phyloP scores from a whole-genome alignment of 1,284 basidiomycete genomes.

The Ganoderma sp. region DNA sequence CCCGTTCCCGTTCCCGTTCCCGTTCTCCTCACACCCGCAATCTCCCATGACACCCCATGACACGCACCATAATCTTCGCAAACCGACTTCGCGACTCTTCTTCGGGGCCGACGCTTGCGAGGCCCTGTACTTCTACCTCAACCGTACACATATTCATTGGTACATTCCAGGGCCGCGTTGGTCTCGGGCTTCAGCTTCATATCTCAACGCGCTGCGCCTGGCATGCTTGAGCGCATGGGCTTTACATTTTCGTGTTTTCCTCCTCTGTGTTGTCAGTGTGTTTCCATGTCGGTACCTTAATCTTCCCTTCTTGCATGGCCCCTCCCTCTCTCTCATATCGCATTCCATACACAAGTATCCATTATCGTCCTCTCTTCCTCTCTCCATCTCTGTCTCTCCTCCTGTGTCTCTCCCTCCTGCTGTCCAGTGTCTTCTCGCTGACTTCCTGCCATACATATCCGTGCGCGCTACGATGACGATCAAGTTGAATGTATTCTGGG shows the following conservation, averaged over 20 bases:
- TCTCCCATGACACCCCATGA: not conserved
- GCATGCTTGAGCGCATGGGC: not conserved
- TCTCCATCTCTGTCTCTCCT: conserved; percentile 5
- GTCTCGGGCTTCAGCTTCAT: conserved; percentile 18
- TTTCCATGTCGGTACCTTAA: conserved; percentile 20
- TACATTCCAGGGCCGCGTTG: conserved; percentile 18
- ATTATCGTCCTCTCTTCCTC: conserved; percentile 1
- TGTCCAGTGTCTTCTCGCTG: conserved; percentile 5
- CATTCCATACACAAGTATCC: conserved; percentile 25
- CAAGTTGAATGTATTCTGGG: conserved; percentile 4
- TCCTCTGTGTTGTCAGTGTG: conserved; percentile 3
- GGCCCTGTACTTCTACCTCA: conserved; percentile 29
- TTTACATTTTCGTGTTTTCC: conserved; percentile 1
- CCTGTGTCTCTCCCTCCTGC: not conserved
- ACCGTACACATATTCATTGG: conserved; percentile 31
- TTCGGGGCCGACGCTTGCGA: conserved; percentile 16
- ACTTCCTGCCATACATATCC: conserved; percentile 15
- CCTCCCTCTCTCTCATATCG: conserved; percentile 13
- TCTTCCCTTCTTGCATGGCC: conserved; percentile 27
- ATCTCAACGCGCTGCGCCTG: not conserved
- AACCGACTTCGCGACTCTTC: conserved; percentile 5
- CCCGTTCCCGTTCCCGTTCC: not conserved
- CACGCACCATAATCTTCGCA: not conserved
- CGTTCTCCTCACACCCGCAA: not conserved
- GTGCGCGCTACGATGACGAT: conserved; percentile 6